Percentiles rank a stretch among this genome's conserved stretches.
phyloP scores from a whole-genome alignment of 2,329 filamentous ascomycete genomes.

The Ophiocordyceps camponoti-leonardi region DNA sequence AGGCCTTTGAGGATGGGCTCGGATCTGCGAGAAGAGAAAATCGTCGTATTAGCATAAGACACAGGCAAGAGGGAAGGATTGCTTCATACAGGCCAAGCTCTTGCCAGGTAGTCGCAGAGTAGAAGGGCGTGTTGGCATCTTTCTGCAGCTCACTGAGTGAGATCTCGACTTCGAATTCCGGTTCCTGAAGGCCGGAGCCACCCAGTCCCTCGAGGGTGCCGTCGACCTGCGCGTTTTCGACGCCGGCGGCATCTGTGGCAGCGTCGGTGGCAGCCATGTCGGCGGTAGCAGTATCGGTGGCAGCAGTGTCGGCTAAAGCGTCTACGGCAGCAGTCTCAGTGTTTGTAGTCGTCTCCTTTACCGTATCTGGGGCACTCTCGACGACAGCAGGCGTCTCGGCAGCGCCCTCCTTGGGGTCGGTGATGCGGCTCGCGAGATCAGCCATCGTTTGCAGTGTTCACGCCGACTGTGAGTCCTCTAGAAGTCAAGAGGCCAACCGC shows the following conservation, averaged over 20 bases:
- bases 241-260: conserved; percentile 1
- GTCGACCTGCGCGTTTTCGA: conserved; percentile 17
- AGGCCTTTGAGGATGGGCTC: conserved; percentile 58
- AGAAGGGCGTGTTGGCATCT: conserved; percentile 74
- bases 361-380: neutral
- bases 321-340: neutral
- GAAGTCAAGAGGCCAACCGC: neutral
- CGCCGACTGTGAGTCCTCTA: too few species aligned
- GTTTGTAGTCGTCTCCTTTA: conserved; percentile 5
- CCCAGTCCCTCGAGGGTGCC: conserved; percentile 17
- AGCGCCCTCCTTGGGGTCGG: conserved; percentile 19
- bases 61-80: too few species aligned
- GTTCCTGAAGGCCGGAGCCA: conserved; percentile 46
- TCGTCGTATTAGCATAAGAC: conserved; percentile 1
- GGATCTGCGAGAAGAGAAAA: conserved; percentile 9
- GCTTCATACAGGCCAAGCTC: conserved; percentile 58
- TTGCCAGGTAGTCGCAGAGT: conserved; percentile 68
- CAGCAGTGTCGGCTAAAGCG: conserved; percentile 1
- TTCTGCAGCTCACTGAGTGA: conserved; percentile 80
- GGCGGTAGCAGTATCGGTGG: conserved; percentile 5
- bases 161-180: conserved; percentile 77
- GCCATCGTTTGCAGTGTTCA: conserved; percentile 25
- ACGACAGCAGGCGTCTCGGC: neutral
- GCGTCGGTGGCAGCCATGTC: neutral
- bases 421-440: conserved; percentile 34